These are phyloP conservation scores for Craspedostauros australis DNA, from an alignment of 108 stramenopile genomes.

Conservation along the genomic window DNA sequence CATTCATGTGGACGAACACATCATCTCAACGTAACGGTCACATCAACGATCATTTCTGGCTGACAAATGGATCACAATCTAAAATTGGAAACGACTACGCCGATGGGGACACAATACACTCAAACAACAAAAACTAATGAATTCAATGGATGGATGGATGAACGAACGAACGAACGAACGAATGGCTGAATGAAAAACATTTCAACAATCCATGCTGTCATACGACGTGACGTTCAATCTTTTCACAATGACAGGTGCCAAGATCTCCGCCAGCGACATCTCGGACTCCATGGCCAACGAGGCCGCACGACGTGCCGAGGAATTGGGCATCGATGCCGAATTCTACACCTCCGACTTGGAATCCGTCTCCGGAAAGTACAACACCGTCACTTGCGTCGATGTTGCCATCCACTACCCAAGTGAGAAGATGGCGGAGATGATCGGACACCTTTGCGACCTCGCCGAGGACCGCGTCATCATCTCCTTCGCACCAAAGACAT, in stretches of 20 bases:
- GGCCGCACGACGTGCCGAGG: slow-evolving; percentile 80
- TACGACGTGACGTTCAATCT: not conserved
- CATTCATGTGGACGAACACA: too few species aligned
- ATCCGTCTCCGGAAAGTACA: slow-evolving; percentile 81
- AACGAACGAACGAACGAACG: too few species aligned
- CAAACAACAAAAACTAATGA: too few species aligned
- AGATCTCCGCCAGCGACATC: slow-evolving; percentile 88
- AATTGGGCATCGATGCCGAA: slow-evolving; percentile 71
- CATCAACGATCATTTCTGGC: too few species aligned
- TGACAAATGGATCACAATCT: too few species aligned
- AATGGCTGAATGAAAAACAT: too few species aligned
- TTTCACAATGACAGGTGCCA: slow-evolving; percentile 52
- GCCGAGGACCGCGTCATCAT: slow-evolving; percentile 83
- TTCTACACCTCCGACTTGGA: slow-evolving; percentile 95
- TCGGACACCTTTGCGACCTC: slow-evolving; percentile 80
- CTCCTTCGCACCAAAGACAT: slow-evolving; percentile 95
- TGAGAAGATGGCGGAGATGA: slow-evolving; percentile 92
- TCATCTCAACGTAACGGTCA: too few species aligned
- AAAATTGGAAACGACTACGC: too few species aligned
- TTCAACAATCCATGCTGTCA: not conserved
- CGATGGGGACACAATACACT: too few species aligned
- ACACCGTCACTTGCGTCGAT: slow-evolving; percentile 96
- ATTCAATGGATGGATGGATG: too few species aligned
- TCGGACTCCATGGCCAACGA: slow-evolving; percentile 91
- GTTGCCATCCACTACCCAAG: slow-evolving; percentile 98